Conservation (phyloP, 2,329 filamentous ascomycete genomes). For the Elsinoe australis region DNA sequence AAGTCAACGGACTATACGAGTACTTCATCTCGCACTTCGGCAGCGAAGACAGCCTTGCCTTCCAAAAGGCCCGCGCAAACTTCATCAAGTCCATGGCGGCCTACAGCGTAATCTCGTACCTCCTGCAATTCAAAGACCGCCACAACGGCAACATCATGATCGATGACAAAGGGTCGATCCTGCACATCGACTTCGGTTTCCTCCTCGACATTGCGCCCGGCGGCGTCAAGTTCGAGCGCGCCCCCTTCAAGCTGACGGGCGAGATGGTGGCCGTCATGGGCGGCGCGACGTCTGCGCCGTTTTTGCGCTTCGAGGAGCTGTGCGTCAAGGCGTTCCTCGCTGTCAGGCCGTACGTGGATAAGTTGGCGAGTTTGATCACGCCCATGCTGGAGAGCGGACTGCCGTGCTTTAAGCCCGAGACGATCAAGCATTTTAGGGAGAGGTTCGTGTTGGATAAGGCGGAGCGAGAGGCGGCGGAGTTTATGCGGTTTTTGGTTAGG, state of each 20-base stretch:
- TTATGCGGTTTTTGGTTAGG: conserved; percentile 80
- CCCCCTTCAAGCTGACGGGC: conserved; percentile 92
- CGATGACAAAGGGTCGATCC: conserved; percentile 90
- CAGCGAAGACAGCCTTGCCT: conserved; percentile 86
- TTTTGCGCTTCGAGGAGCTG: conserved; percentile 93
- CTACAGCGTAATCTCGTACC: conserved; percentile 92
- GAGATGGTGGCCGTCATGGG: conserved; percentile 99
- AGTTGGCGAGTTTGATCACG: conserved; percentile 80
- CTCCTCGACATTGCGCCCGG: conserved; percentile 98
- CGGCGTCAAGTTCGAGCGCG: conserved; percentile 93
- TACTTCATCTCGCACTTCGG: conserved; percentile 98
- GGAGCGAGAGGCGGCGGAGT: conserved; percentile 89
- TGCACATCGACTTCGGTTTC: conserved; percentile 99
- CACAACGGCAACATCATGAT: conserved; percentile 99
- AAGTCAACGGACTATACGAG: conserved; percentile 95
- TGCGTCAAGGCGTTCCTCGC: conserved; percentile 94
- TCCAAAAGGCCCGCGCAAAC: conserved; percentile 91
- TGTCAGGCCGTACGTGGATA: conserved; percentile 74
- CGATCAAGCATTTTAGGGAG: conserved; percentile 83
- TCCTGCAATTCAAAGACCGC: conserved; percentile 97
- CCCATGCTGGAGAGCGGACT: conserved; percentile 95
- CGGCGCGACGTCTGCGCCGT: conserved; percentile 76
- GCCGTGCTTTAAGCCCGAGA: conserved; percentile 96
- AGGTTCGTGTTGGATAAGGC: conserved; percentile 86
- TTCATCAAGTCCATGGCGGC: conserved; percentile 99